A percentile compares a stretch with the other conserved stretches of the same genome.
Evolutionary conservation across 768 basidiomycete species (phyloP).

Genomic region (Tylopilus rubrobrunneus): DNA sequence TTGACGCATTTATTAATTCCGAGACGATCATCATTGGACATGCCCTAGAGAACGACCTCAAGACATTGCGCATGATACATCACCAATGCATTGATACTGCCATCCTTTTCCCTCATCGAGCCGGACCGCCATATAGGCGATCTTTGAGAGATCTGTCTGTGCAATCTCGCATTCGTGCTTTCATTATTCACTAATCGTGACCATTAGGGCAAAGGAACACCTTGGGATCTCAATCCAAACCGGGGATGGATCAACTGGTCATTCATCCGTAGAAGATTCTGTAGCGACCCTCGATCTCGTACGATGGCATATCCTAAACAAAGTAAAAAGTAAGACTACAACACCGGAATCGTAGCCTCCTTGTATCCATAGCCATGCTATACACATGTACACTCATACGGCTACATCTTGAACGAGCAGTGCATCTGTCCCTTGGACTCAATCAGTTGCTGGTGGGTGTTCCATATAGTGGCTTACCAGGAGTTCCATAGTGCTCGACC

Average conservation of each 20-base stretch:
- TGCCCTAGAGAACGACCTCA: slow-evolving; percentile 91
- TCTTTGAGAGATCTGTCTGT: slow-evolving; percentile 78
- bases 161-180: neutral
- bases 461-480: neutral
- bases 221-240: slow-evolving; percentile 80
- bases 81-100: slow-evolving; percentile 83
- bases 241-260: slow-evolving; percentile 70
- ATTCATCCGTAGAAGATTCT: slow-evolving; percentile 90
- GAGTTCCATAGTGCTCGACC: neutral
- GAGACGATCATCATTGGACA: slow-evolving; percentile 88
- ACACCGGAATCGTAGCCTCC: slow-evolving; percentile 12
- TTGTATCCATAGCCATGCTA: neutral
- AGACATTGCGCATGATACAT: slow-evolving; percentile 86
- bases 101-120: slow-evolving; percentile 79
- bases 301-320: slow-evolving; percentile 73
- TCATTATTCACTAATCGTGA: slow-evolving; percentile 7
- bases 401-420: neutral
- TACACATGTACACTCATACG: neutral
- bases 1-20: slow-evolving; percentile 68
- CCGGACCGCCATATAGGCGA: slow-evolving; percentile 72
- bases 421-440: neutral
- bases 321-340: slow-evolving; percentile 33
- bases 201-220: slow-evolving; percentile 70
- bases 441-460: neutral
- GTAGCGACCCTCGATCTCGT: slow-evolving; percentile 85